Base-by-base conservation (phyloP, 192 early-diverging fungal species). In the Coemansia sp. region DNA sequence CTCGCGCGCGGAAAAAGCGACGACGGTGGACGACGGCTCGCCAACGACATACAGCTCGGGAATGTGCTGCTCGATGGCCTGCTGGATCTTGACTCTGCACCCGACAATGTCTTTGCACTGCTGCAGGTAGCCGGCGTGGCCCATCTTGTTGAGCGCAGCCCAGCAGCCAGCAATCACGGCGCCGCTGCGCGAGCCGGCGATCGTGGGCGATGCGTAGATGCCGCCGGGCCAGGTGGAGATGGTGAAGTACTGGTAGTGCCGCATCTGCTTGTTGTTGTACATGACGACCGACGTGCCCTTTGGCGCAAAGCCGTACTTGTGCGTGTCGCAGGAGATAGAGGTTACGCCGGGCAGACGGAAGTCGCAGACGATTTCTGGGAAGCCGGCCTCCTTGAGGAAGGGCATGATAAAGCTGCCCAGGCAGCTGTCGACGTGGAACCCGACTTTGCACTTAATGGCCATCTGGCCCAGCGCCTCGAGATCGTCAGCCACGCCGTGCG, bases 231-330 rank as follows among this genome's bases (percentile, higher is more conserved):
- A 98, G 36, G 94, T 91, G 3, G 93, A 78, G n/a, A 82, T 77
- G 49, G 91, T 84, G 69, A 94, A 97, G 75, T 96, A 98, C 74
- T 96, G 94, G 82, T 89, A 91, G 60, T 90, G 92, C 58, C 95
- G 86, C 54, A 93, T 81, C 46, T 81, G 80, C 67, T 88, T 87
- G 75, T 72, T 74, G 27, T 84, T 82, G 73, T 96, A 98, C 94
- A 97, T 93, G 60, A 97, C 85, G 16, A 97, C 90, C 6, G 90
- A 93, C 6, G 91, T 90, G n/a, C 96, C 96, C 85, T 98, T 98
- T 46, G 96, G 94, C 1, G 95, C 95, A 77, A 98, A 98, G 23
- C 95, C 95, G 66, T 98, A 98, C 83, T 98, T 98, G 87, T 98
- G 96, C 0, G 95, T 93, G 79, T 98, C 96, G 69, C 90, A 92